Evolutionary conservation across 164 flowering plant species (phyloP), one percentile per base, ranked within the genome.

Genomic region (Buxus sempervirens): DNA sequence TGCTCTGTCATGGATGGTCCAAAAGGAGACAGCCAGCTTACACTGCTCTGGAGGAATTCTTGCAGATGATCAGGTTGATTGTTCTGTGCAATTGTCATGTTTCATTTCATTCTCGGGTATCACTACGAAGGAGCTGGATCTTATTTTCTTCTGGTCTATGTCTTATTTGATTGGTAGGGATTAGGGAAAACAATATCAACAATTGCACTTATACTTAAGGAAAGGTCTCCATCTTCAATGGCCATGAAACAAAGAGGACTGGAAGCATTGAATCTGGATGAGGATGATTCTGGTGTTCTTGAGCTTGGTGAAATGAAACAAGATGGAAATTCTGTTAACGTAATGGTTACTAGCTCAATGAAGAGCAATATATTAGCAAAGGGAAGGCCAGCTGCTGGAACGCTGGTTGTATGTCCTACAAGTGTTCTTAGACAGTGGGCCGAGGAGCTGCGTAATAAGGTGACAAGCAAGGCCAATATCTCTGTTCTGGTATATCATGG

Each of bases 391-490:
- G 82, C 98, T 74, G 96, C 88, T 68, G 98, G 98, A 67, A 93
- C 98, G 41, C 85, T 93, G 63, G 73, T 93, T 79, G 98, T 93
- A 63, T 93, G 98, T 72, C 98, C 98, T 16, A 93, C 98, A 1
- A 93, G 98, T 84, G 97, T 91, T n/a, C 82, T 91, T 28, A 82
- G 94, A 20, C 98, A 93, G 68, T 93, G 98, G 98, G 87, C 84
- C 60, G 96, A 90, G 1, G 98, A 93, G 68, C 79, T 93, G 81
- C 85, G 70, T 13, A 88, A 78, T 65, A 93, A 89, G 84, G 98
- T 93, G 23, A 81, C 88, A 1, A 77, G 72, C 13, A 65, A 90
- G 80, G 93, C 93, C 69, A 80, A 84, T 71, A 87, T 93, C 51
- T 84, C 93, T 67, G 90, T 93, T 69, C 80, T 88, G 38, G 84